phyloP scores from a whole-genome alignment of 306 rosid genomes.

The Sicyos baderoa region DNA sequence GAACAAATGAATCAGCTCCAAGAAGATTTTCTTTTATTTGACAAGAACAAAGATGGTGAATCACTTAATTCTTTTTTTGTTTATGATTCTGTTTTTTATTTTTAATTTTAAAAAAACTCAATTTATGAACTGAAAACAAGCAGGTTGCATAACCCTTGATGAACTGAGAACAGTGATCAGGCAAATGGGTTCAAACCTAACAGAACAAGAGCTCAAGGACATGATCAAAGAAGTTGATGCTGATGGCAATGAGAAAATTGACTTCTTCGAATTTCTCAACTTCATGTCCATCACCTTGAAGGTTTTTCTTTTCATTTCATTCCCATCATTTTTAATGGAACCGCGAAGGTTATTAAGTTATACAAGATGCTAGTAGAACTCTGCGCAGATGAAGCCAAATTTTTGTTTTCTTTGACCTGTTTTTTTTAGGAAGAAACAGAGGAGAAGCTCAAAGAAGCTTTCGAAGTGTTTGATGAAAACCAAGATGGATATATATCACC shows the following conservation, averaged over 20 bases:
- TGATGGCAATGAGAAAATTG: constrained; percentile 83
- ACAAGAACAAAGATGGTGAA: constrained; percentile 86
- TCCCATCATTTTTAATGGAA: too few species aligned
- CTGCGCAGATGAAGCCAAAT: too few species aligned
- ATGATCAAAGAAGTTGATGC: constrained; percentile 78
- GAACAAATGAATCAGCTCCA: constrained; percentile 62
- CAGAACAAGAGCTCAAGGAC: constrained; percentile 72
- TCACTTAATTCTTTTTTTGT: constrained; percentile 20
- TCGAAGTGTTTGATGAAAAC: constrained; percentile 79
- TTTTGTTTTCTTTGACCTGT: too few species aligned
- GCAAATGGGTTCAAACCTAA: constrained; percentile 74
- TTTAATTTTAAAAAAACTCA: too few species aligned
- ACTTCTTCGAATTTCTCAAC: constrained; percentile 56
- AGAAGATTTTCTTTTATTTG: constrained; percentile 76
- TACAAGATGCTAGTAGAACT: too few species aligned
- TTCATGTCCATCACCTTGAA: constrained; percentile 70
- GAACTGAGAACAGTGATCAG: constrained; percentile 74
- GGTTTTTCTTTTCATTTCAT: neutral
- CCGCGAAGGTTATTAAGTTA: too few species aligned
- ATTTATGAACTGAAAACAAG: neutral
- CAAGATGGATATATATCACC: constrained; percentile 86
- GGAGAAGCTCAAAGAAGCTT: constrained; percentile 74
- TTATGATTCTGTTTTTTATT: neutral
- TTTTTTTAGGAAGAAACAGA: constrained; percentile 65
- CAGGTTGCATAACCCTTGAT: constrained; percentile 80